phyloP scores from a whole-genome alignment of 495 filamentous ascomycete species.

The Chlorociboria aeruginascens region DNA sequence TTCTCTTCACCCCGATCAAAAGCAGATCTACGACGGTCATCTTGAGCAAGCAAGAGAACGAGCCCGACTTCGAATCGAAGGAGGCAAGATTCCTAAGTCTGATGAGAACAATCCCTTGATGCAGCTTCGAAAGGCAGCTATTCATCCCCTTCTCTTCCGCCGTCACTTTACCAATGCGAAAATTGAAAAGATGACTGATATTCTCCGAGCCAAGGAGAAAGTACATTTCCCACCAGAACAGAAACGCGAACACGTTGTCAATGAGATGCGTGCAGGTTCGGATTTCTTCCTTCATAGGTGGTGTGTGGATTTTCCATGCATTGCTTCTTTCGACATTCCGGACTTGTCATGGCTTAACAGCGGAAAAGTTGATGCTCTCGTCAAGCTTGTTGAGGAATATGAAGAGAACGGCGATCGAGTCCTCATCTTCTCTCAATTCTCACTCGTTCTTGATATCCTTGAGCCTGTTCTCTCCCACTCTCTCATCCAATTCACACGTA shows the following conservation, averaged over 20 bases:
- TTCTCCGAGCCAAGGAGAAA: slow-evolving; percentile 52
- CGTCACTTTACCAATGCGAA: slow-evolving; percentile 61
- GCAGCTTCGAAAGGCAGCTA: slow-evolving; percentile 82
- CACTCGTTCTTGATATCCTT: slow-evolving; percentile 81
- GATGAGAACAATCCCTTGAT: slow-evolving; percentile 67
- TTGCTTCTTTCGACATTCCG: slow-evolving; percentile 58
- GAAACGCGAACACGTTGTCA: slow-evolving; percentile 45
- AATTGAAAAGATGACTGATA: slow-evolving; percentile 66
- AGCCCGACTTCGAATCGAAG: slow-evolving; percentile 22
- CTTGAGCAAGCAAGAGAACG: slow-evolving; percentile 23
- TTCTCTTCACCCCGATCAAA: slow-evolving; percentile 57
- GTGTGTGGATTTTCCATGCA: slow-evolving; percentile 53
- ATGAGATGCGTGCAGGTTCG: slow-evolving; percentile 60
- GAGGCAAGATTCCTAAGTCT: slow-evolving; percentile 22
- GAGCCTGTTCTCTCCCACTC: slow-evolving; percentile 67
- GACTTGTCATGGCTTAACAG: slow-evolving; percentile 79
- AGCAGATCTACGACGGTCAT: slow-evolving; percentile 55
- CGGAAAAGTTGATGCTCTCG: slow-evolving; percentile 76
- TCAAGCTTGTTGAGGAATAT: slow-evolving; percentile 58
- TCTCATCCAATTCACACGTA: slow-evolving; percentile 59
- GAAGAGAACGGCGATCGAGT: slow-evolving; percentile 74
- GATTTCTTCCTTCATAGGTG: slow-evolving; percentile 78
- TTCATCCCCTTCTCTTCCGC: slow-evolving; percentile 82
- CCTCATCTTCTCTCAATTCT: slow-evolving; percentile 87
- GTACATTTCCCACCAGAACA: slow-evolving; percentile 30